Evolutionary conservation across 352 stramenopile species (phyloP), one percentile per base, ranked within the genome.

Genomic region (Phytophthora cryptogea): DNA sequence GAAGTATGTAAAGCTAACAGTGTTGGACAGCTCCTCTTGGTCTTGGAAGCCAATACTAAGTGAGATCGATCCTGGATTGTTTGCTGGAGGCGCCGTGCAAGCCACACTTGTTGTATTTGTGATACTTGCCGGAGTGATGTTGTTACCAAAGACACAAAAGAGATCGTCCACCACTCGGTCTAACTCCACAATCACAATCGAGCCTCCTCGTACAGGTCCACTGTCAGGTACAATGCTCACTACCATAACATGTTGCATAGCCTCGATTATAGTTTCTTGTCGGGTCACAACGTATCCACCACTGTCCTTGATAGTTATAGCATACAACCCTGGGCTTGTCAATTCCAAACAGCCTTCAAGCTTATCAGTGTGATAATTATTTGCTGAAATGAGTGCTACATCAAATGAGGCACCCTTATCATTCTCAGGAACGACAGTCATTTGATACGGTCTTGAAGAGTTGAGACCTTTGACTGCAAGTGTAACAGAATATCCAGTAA

Each of bases 191-290:
- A 64, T 27, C 3, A 83, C 58, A 11, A 70, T 23, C 5, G 71
- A 67, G 1, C 65, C 70, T 28, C 70, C 70, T 49, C 68, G 49
- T 23, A 78, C 32, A 0, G 73, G 70, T 0, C 73, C 70, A 30
- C 44, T 47, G 5, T 10, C 36, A 1, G 66, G 66, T 13, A 45
- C n/a, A 30, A 56, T 7, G 3, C 14, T 46, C 31, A 44, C 10
- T 6, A 54, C 20, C 20, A 9, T 9, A 41, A 68, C 47, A n/a
- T 32, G 28, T 0, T 33, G 28, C 1, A 63, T 27, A 5, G 20
- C 45, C 13, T 68, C 26, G 36, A 72, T 28, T 3, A 42, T 9
- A 7, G 51, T 23, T 17, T 47, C 20, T 16, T 37, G 11, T 13
- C 31, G 50, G 0, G 35, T 32, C 5, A 66, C 42, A 2, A 47